phyloP scores from a whole-genome alignment of 192 early-diverging fungal species.

The Entomortierella lignicola region DNA sequence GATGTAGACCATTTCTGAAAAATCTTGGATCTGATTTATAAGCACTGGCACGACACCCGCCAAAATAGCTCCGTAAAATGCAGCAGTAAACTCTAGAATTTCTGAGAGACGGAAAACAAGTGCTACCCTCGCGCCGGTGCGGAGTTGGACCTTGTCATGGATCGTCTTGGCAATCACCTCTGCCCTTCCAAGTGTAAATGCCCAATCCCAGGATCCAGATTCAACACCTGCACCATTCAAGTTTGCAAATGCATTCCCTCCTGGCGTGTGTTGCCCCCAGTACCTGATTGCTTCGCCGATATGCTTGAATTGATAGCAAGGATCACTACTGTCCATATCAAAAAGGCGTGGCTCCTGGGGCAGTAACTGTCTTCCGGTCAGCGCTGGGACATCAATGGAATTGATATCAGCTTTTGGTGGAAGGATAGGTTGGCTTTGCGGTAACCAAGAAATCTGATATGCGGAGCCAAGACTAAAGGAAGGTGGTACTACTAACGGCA shows the following conservation, averaged over 20 bases:
- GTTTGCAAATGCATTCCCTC: conserved; percentile 67
- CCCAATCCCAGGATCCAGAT: conserved; percentile 71
- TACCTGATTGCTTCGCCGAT: conserved; percentile 73
- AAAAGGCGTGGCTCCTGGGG: conserved; percentile 52
- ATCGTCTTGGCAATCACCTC: conserved; percentile 74
- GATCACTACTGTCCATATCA: conserved; percentile 17
- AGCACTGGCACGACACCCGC: conserved; percentile 83
- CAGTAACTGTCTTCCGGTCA: conserved; percentile 58
- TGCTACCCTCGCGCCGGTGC: conserved; percentile 73
- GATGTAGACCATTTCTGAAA: conserved; percentile 79
- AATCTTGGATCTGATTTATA: conserved; percentile 79
- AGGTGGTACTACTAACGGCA: background rate
- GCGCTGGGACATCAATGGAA: conserved; percentile 46
- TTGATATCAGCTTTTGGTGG: conserved; percentile 42
- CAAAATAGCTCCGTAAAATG: conserved; percentile 78
- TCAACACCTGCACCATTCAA: conserved; percentile 79
- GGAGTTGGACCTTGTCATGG: conserved; percentile 66
- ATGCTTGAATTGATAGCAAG: conserved; percentile 63
- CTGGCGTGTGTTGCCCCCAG: conserved; percentile 64
- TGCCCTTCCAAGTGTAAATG: conserved; percentile 70
- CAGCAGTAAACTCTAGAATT: conserved; percentile 79
- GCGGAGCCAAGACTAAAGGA: conserved; percentile 24
- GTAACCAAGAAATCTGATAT: conserved; percentile 47
- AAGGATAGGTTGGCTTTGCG: conserved; percentile 33
- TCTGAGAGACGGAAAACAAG: conserved; percentile 83